Evolutionary conservation across 1,284 basidiomycete genomes (phyloP), one percentile per base, ranked within the genome.

Genomic region (Athelia sp.): DNA sequence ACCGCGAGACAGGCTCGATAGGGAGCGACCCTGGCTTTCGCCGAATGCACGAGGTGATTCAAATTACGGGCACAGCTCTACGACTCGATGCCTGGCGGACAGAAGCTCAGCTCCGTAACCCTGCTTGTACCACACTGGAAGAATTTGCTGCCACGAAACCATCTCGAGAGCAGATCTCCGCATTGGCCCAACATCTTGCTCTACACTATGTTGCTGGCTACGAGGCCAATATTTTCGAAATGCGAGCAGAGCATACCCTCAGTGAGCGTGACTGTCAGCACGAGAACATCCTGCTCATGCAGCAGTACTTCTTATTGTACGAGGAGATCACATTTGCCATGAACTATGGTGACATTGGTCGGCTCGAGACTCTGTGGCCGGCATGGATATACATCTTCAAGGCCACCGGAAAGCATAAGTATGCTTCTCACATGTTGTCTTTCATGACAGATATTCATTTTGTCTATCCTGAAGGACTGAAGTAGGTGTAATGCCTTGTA

Each of bases 311-410:
- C n/a, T n/a, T n/a, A n/a, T n/a, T n/a, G n/a, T n/a, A n/a, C n/a
- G n/a, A n/a, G n/a, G n/a, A n/a, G n/a, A 46, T 63, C 1, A 47
- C 55, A 9, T 54, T 60, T 51, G 64, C 64, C 1, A 56, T 64
- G 53, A 63, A 64, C 35, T 10, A 22, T 4, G 65, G 67, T 2
- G 65, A 68, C 47, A 63, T 70, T 46, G 65, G 64, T 0, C 55
- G 62, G 1, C 54, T 68, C 10, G 63, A 67, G 47, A 31, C 50
- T 6, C 46, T 54, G n/a, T n/a, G n/a, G n/a, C n/a, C n/a, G n/a
- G n/a, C n/a, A n/a, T n/a, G n/a, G n/a, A n/a, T n/a, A n/a, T n/a
- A n/a, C n/a, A n/a, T n/a, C n/a, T n/a, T n/a, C n/a, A n/a, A n/a
- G n/a, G n/a, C n/a, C n/a, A n/a, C n/a, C 50, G 55, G 56, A 24